These are phyloP conservation scores for Favolaschia claudopus DNA, from an alignment of 768 basidiomycete species.

Conservation along the genomic window DNA sequence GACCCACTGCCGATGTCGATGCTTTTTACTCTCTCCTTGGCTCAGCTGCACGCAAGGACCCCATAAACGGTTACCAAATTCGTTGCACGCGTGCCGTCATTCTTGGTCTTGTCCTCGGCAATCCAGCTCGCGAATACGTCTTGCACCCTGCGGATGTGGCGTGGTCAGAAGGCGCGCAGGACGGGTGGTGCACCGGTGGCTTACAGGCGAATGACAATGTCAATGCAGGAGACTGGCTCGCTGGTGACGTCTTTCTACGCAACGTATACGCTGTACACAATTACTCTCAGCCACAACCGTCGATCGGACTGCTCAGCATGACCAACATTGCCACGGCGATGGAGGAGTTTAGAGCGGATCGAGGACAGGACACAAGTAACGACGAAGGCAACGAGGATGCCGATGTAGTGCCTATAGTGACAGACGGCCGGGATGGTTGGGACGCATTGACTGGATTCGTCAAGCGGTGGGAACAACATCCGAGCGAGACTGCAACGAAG, in stretches of 20 bases:
- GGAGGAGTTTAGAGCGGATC: constrained; percentile 45
- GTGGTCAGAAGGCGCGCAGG: constrained; percentile 52
- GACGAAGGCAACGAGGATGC: background rate
- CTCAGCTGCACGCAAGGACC: constrained; percentile 46
- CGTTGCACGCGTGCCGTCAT: constrained; percentile 56
- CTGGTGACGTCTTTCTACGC: constrained; percentile 66
- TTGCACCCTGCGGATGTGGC: constrained; percentile 61
- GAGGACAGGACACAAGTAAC: constrained; percentile 47
- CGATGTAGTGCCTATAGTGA: no score
- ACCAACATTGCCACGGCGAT: constrained; percentile 49
- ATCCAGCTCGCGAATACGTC: constrained; percentile 45
- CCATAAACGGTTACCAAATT: constrained; percentile 53
- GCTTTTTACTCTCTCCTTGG: constrained; percentile 60
- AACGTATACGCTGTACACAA: constrained; percentile 64
- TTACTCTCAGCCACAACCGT: constrained; percentile 46
- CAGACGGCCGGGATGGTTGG: constrained; percentile 17
- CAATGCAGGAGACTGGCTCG: constrained; percentile 64
- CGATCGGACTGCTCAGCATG: constrained; percentile 53
- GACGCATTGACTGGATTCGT: constrained; percentile 19
- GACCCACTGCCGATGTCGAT: constrained; percentile 58
- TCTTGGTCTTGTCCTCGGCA: constrained; percentile 54
- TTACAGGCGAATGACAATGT: constrained; percentile 58
- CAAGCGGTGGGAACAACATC: constrained; percentile 22
- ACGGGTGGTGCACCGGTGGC: constrained; percentile 64
- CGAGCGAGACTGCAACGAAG: background rate